Evolutionary conservation across 257 asterid species (phyloP).

Genomic region (Solanum ossicruentum): DNA sequence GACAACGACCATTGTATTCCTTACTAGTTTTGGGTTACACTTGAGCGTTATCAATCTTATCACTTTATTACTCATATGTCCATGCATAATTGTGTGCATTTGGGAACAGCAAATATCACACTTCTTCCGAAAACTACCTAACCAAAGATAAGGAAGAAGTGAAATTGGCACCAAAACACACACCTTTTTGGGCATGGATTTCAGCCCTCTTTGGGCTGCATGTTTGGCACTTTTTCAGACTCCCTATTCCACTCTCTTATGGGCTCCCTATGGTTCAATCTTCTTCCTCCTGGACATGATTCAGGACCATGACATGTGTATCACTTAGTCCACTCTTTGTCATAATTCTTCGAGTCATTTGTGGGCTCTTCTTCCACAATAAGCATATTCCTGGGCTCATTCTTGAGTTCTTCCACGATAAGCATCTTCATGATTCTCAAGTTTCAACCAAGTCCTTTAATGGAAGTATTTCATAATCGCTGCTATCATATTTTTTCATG

Average conservation of each 20-base stretch:
- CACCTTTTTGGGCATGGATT: neutral
- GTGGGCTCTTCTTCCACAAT: neutral
- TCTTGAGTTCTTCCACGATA: neutral
- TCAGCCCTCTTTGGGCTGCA: neutral
- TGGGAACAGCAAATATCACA: neutral
- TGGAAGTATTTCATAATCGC: neutral
- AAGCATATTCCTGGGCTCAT: neutral
- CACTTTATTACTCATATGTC: neutral
- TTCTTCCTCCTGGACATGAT: neutral
- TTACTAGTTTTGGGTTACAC: no score
- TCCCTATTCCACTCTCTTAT: neutral
- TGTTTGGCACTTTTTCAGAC: neutral
- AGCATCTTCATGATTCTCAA: neutral
- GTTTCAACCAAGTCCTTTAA: neutral
- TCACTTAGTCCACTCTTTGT: neutral
- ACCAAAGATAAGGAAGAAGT: neutral
- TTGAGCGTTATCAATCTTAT: neutral
- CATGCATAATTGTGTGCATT: neutral
- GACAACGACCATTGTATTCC: no score
- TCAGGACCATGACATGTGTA: neutral
- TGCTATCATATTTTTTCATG: neutral
- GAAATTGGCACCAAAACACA: neutral
- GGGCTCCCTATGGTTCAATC: neutral
- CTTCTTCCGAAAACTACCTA: neutral
- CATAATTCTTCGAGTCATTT: neutral